phyloP scores from a whole-genome alignment of 352 stramenopile species.

The Pythium phragmiticola region DNA sequence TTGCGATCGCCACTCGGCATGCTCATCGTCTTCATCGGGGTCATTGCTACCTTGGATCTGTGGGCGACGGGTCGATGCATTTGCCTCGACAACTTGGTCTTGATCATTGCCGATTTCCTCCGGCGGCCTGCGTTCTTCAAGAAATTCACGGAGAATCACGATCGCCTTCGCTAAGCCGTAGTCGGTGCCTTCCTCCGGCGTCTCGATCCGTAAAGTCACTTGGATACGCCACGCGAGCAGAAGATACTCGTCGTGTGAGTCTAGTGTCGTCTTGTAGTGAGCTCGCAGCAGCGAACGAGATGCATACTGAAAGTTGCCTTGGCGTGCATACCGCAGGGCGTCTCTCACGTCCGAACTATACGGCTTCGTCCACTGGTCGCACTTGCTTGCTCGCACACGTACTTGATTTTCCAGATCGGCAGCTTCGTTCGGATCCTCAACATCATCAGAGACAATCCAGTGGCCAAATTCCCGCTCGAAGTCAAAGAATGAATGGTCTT shows the following conservation, averaged over 20 bases:
- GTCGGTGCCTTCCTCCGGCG: constrained; percentile 3
- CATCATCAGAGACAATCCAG: constrained; percentile 20
- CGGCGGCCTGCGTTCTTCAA: constrained; percentile 29
- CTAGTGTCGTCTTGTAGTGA: constrained; percentile 49
- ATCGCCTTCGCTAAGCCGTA: constrained; percentile 25
- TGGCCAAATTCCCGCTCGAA: constrained; percentile 30
- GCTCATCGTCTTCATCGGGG: constrained; percentile 29
- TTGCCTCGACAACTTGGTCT: constrained; percentile 3
- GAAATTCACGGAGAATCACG: constrained; percentile 36
- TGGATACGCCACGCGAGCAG: constrained; percentile 45
- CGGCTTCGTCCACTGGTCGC: constrained; percentile 18
- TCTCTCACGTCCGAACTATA: constrained; percentile 28
- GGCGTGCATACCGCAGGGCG: constrained; percentile 17
- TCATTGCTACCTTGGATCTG: constrained; percentile 10
- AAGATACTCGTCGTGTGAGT: constrained; percentile 55
- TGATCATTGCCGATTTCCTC: constrained; percentile 25
- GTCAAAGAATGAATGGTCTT: constrained; percentile 41
- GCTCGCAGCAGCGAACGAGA: constrained; percentile 37
- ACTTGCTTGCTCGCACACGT: constrained; percentile 1
- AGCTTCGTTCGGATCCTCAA: constrained; percentile 10
- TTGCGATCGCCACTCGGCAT: constrained; percentile 32
- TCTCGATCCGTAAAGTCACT: constrained; percentile 24
- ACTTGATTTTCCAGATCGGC: constrained; percentile 16
- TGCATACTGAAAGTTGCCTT: constrained; percentile 26
- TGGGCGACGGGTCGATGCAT: background rate